Base-by-base conservation (phyloP, 2,329 filamentous ascomycete genomes). In the Talaromyces sp. region DNA sequence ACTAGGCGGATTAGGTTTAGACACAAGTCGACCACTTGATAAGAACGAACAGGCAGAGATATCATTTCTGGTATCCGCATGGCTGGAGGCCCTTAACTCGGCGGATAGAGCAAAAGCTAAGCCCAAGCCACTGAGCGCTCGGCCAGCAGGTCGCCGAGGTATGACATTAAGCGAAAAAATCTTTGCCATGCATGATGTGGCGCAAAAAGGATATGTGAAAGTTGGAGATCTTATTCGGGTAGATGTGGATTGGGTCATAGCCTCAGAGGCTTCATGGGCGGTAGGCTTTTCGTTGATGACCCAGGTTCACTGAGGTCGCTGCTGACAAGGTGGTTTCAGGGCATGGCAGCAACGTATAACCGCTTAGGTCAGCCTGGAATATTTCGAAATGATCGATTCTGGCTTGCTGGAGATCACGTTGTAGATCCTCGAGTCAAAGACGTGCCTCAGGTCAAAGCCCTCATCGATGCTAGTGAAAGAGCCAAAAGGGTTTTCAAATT, bases 341-440 rank as follows among this genome's bases (percentile, higher is more conserved):
- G 76, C 47, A 83, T 83, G 81, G 73, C 77, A 37, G 70, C 70
- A 45, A 79, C 76, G 3, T 80, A 81, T 67, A 71, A 80, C 4
- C 61, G 70, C 3, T 69, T 84, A 8, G 78, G 79, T 3, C 68
- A 71, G 13, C 79, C 80, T 0, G 75, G 77, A 3, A 80, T 82
- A n/a, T 83, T 77, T 65, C 79, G 82, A 9, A 84, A 83, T 61
- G 81, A 84, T 67, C 72, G 82, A 0, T 79, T 84, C 68, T 84
- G 82, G 82, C 74, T 85, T 6, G 82, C 81, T 0, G 79, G 79
- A 1, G 83, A 84, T 68, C 82, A 84, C 67, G 75, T 80, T 3
- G 80, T 83, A 3, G 81, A 84, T 61, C 82, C 82, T 1, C 73
- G 80, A 0, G 69, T 78, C 8, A 75, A 75, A n/a, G 66, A 77